phyloP scores from a whole-genome alignment of 495 filamentous ascomycete genomes.

The Tuber brumale region DNA sequence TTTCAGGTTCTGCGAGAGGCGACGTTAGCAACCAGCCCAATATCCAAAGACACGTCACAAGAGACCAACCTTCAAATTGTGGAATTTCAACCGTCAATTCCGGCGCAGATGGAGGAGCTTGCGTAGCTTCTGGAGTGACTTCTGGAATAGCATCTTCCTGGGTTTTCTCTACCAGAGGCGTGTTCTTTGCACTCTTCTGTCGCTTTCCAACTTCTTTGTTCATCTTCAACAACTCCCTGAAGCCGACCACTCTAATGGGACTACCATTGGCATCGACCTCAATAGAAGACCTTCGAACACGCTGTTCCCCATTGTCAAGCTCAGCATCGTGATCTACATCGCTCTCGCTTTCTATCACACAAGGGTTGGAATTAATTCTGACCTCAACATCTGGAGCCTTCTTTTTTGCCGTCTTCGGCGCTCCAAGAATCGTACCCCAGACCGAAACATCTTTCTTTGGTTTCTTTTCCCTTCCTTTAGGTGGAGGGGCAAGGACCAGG shows the following conservation, averaged over 20 bases:
- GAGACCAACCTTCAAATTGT: conserved; percentile 28
- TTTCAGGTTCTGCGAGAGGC: conserved; percentile 29
- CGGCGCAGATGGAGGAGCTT: background rate
- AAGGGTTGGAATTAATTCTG: conserved; percentile 21
- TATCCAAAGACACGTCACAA: conserved; percentile 32
- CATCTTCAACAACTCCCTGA: conserved; percentile 40
- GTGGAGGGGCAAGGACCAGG: conserved; percentile 11
- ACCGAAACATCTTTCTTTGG: conserved; percentile 31
- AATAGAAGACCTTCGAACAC: conserved; percentile 29
- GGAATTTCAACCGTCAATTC: background rate
- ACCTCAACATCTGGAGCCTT: conserved; percentile 26
- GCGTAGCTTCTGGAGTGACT: conserved; percentile 7
- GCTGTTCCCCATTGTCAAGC: conserved; percentile 19
- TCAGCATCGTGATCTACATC: conserved; percentile 18
- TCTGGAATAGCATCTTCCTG: conserved; percentile 24
- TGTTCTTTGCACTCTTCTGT: conserved; percentile 21
- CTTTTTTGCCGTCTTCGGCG: conserved; percentile 33
- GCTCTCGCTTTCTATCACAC: conserved; percentile 9
- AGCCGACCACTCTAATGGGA: conserved; percentile 31
- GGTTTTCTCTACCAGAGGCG: conserved; percentile 19
- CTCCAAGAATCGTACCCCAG: conserved; percentile 23
- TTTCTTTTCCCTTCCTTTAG: conserved; percentile 17
- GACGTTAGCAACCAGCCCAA: conserved; percentile 19
- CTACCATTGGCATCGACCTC: conserved; percentile 37
- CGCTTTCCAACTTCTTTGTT: conserved; percentile 36